A percentile compares a stretch with the other conserved stretches of the same genome.
phyloP scores from a whole-genome alignment of 305 asterid species.

The Fraxinus velutina region DNA sequence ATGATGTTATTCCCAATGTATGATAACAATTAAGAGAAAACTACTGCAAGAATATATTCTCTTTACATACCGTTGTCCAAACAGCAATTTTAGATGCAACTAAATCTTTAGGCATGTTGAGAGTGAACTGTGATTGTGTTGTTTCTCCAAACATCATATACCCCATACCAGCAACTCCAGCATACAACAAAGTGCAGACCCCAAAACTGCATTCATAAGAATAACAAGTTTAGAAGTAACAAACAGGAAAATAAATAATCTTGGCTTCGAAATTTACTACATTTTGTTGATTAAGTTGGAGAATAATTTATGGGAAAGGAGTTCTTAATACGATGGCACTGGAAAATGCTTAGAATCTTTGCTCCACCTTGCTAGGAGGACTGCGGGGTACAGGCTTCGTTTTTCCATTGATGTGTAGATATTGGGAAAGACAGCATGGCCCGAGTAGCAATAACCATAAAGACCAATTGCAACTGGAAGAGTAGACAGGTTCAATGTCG shows the following conservation, averaged over 20 bases:
- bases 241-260: not conserved
- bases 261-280: not conserved
- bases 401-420: conserved; percentile 81
- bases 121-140: conserved; percentile 78
- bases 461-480: conserved; percentile 94
- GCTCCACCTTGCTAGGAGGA: conserved; percentile 64
- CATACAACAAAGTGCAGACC: conserved; percentile 65
- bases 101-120: conserved; percentile 72
- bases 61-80: conserved; percentile 75
- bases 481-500: conserved; percentile 61
- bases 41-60: not conserved
- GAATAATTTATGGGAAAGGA: not conserved
- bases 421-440: conserved; percentile 90
- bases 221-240: not conserved
- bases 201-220: conserved; percentile 52
- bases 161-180: conserved; percentile 73
- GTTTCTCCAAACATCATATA: conserved; percentile 78
- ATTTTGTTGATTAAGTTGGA: not conserved
- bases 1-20: not conserved
- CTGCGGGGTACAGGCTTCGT: conserved; percentile 66
- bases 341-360: not conserved
- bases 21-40: not conserved
- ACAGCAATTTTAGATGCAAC: conserved; percentile 79
- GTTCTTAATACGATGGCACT: not conserved
- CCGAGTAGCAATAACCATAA: conserved; percentile 88